Evolutionary conservation across 805 yeast genomes (phyloP), one percentile per base, ranked within the genome.

Genomic region (Candida loeiensis): DNA sequence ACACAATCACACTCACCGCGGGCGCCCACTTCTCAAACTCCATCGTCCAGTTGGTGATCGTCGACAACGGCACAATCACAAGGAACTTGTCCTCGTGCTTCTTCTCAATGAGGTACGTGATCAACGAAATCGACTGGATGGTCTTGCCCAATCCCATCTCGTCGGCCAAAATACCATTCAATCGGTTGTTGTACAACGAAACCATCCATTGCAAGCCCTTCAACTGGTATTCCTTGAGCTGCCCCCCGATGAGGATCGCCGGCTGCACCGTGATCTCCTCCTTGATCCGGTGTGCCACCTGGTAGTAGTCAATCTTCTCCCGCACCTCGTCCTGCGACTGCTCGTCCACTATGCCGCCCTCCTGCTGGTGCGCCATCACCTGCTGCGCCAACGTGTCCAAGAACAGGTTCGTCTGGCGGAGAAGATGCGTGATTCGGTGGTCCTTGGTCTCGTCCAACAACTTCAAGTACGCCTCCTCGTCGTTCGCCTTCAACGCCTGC

Each of bases 1-100:
- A 86, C 24, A 82, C 77, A 47, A 86, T 75, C 7, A 80, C 80
- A 45, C 76, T 81, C 24, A 85, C 71, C 11, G 76, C 51, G n/a
- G 95, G 95, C 0, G 93, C 95, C 95, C 95, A 85, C 61, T 83
- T 83, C 47, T 85, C 93, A 56, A 85, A 85, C 61, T 85, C 95
- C 41, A 83, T 46, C 11, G 85, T 83, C 95, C 95, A 85, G 57
- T 85, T 85, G 1, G 95, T 84, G 30, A 85, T 76, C 0, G 95
- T 86, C 2, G 93, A 85, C 47, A 85, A 68, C 4, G 95, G 95
- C 21, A 85, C 95, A 59, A 85, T 80, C 32, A 85, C 87, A 55
- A 85, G 72, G 50, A 80, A 85, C 42, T 86, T 86, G 22, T 82
- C 87, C 34, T 72, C 74, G 40, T 80, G 74, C 53, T 85, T 85